A percentile compares a stretch with the other conserved stretches of the same genome.
Conservation (phyloP, 306 rosid genomes). For the Crataegus laevigata region DNA sequence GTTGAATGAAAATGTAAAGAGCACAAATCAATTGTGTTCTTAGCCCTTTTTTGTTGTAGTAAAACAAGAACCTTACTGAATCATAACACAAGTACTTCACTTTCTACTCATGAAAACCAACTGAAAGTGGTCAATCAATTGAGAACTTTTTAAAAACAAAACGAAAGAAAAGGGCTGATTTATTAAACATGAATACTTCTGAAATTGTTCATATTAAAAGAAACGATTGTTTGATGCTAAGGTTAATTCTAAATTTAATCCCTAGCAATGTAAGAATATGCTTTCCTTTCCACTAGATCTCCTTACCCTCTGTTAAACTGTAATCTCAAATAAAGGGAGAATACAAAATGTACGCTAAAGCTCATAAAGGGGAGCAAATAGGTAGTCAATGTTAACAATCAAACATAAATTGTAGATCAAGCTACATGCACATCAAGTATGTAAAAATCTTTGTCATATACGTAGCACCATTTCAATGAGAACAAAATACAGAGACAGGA, state of each 20-base stretch:
- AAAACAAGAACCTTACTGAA: background rate
- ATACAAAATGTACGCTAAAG: background rate
- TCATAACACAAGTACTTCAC: background rate
- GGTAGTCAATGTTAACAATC: too few relatives aligned
- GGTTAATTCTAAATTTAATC: background rate
- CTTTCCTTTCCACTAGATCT: background rate
- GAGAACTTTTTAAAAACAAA: background rate
- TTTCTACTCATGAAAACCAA: background rate
- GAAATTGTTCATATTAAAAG: background rate
- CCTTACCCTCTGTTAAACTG: background rate
- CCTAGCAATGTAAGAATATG: background rate
- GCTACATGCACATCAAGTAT: background rate
- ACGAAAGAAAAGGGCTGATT: background rate
- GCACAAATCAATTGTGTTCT: too few relatives aligned
- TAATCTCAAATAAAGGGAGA: background rate
- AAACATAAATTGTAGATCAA: background rate
- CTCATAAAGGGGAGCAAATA: too few relatives aligned
- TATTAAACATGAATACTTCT: background rate
- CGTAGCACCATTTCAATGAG: background rate
- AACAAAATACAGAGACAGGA: background rate
- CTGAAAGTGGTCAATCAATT: background rate
- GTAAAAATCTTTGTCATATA: background rate
- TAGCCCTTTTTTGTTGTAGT: too few relatives aligned
- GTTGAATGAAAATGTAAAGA: too few relatives aligned
- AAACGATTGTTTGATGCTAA: background rate